Percentiles rank a stretch among this genome's conserved stretches.
Conservation (phyloP, 768 basidiomycete species). For the Lactifluus subvellereus region DNA sequence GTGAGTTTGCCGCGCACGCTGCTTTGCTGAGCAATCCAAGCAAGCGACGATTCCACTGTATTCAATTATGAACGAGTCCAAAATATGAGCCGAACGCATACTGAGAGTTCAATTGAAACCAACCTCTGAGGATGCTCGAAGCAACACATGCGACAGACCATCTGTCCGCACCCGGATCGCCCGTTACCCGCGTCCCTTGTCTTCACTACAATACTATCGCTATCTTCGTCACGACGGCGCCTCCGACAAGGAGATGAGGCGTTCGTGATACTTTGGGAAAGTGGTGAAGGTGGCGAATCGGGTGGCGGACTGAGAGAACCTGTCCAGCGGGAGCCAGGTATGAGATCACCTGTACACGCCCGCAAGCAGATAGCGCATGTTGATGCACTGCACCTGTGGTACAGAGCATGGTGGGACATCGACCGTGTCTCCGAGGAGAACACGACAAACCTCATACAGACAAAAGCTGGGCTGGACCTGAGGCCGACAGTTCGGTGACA, state of each 20-base stretch:
- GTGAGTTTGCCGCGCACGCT: background rate
- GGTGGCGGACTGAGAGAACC: conserved; percentile 32
- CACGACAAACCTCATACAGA: conserved; percentile 12
- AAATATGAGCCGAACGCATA: background rate
- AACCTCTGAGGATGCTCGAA: conserved; percentile 40
- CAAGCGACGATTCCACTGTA: conserved; percentile 10
- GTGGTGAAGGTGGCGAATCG: conserved; percentile 31
- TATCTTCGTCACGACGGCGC: conserved; percentile 14
- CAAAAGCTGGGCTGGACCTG: conserved; percentile 9
- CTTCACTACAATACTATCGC: background rate
- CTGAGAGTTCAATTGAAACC: conserved; percentile 12
- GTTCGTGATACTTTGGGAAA: conserved; percentile 25
- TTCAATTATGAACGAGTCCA: background rate
- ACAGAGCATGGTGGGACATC: background rate
- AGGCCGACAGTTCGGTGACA: conserved; percentile 14
- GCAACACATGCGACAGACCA: conserved; percentile 42
- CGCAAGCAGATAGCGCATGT: conserved; percentile 44
- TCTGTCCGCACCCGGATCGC: conserved; percentile 37
- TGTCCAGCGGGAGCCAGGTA: conserved; percentile 30
- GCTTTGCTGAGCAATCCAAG: conserved; percentile 14
- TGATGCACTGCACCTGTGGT: conserved; percentile 35
- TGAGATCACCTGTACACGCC: conserved; percentile 36
- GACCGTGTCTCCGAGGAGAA: background rate
- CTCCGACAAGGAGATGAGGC: conserved; percentile 2
- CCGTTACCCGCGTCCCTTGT: background rate